These are phyloP conservation scores for Lasiodiplodia hormozganensis DNA, from an alignment of 2,329 filamentous ascomycete species.

Conservation along the genomic window DNA sequence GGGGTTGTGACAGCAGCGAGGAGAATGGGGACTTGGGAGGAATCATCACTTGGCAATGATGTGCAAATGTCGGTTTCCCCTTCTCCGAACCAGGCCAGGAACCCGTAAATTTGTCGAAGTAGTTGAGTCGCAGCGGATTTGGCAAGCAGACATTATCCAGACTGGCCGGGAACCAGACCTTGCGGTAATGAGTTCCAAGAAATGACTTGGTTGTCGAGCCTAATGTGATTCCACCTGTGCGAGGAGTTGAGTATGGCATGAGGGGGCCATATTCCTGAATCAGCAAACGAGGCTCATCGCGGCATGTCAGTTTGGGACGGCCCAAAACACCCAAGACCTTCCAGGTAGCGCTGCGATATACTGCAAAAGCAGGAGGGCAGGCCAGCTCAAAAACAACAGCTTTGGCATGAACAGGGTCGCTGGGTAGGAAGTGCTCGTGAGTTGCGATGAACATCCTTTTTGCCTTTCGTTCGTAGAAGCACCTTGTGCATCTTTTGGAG, in stretches of 20 bases:
- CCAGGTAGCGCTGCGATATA: constrained; percentile 63
- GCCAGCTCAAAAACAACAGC: constrained; percentile 61
- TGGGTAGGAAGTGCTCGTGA: constrained; percentile 60
- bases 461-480: constrained; percentile 45
- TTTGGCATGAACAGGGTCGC: constrained; percentile 43
- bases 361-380: constrained; percentile 52
- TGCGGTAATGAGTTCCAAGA: constrained; percentile 57
- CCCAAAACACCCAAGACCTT: constrained; percentile 50
- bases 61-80: constrained; percentile 50
- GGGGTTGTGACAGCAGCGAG: constrained; percentile 35
- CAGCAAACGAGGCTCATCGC: constrained; percentile 35
- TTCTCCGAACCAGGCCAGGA: constrained; percentile 49
- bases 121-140: constrained; percentile 55
- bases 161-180: constrained; percentile 49
- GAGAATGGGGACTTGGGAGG: constrained; percentile 49
- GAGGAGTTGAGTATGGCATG: too few species aligned
- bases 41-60: constrained; percentile 53
- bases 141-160: constrained; percentile 54
- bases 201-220: constrained; percentile 57
- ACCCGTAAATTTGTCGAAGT: constrained; percentile 53
- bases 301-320: constrained; percentile 31
- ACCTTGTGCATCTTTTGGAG: constrained; percentile 53
- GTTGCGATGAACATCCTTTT: constrained; percentile 53
- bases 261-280: constrained; percentile 44
- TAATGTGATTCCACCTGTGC: constrained; percentile 43